A percentile compares a stretch with the other conserved stretches of the same genome.
phyloP scores from a whole-genome alignment of 192 early-diverging fungal genomes.

The Linnemannia elongata region DNA sequence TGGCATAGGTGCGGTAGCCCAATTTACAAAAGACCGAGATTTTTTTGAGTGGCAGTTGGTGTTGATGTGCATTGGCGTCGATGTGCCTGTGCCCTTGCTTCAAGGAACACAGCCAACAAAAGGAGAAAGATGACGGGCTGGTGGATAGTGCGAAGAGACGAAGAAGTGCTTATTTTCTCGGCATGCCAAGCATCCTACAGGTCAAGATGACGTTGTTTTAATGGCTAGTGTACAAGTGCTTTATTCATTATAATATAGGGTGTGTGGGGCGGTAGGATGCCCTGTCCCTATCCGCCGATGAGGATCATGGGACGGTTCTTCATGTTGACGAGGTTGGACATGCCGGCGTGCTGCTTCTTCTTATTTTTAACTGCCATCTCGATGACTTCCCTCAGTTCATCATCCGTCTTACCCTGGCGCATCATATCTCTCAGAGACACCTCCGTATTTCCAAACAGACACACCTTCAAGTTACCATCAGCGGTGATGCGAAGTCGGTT shows the following conservation, averaged over 20 bases:
- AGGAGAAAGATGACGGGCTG: background rate
- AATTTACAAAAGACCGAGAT: background rate
- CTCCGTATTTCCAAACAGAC: conserved; percentile 94
- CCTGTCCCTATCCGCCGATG: conserved; percentile 83
- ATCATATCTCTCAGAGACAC: conserved; percentile 87
- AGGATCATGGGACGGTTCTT: conserved; percentile 96
- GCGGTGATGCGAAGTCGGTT: conserved; percentile 94
- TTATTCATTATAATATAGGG: background rate
- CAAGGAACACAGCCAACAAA: background rate
- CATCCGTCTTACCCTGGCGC: conserved; percentile 72
- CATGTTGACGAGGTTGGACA: conserved; percentile 83
- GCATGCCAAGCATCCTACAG: background rate
- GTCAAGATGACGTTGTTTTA: background rate
- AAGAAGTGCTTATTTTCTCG: background rate
- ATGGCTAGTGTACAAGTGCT: background rate
- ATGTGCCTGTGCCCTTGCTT: no score
- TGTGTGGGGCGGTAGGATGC: background rate
- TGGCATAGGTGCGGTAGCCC: background rate
- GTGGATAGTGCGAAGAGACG: no score
- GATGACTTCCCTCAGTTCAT: conserved; percentile 79
- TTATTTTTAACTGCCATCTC: conserved; percentile 87
- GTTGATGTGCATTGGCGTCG: no score
- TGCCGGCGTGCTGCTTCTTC: conserved; percentile 94
- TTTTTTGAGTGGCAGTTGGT: no score
- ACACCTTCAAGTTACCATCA: conserved; percentile 94